Percentiles rank a stretch among this genome's conserved stretches.
Conservation (phyloP, 192 early-diverging fungal genomes). For the Coemansia sp. region DNA sequence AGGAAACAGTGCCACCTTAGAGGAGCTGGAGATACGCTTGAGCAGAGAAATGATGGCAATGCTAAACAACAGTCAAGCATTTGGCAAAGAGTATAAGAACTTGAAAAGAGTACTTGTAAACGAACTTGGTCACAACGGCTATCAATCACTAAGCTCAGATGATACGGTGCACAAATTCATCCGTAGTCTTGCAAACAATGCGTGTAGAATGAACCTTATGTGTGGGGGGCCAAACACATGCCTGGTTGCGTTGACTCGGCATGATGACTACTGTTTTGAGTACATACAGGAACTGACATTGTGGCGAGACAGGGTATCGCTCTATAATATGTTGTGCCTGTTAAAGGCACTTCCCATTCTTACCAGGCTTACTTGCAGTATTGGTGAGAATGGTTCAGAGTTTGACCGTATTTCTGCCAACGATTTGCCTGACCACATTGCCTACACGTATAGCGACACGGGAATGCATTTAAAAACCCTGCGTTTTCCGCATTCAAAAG, state of each 20-base stretch:
- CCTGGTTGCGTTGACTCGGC: background rate
- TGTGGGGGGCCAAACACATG: too few species aligned
- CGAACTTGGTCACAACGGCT: too few species aligned
- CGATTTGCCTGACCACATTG: background rate
- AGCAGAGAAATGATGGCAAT: background rate
- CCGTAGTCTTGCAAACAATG: background rate
- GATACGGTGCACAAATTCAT: background rate
- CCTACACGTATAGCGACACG: background rate
- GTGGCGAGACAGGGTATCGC: background rate
- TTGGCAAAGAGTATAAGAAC: background rate
- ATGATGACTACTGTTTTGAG: background rate
- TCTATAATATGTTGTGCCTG: background rate
- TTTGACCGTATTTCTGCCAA: background rate
- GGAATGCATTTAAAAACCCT: background rate
- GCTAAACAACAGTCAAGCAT: background rate
- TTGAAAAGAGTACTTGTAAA: background rate
- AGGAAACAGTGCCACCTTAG: constrained; percentile 7
- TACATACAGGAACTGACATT: background rate
- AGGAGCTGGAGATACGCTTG: background rate
- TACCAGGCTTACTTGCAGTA: background rate
- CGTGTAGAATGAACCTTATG: too few species aligned
- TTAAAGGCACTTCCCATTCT: background rate
- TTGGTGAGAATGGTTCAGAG: background rate
- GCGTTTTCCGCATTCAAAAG: background rate
- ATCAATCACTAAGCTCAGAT: background rate